Conservation (phyloP, 768 basidiomycete species). For the Rhodotorula paludigena region DNA sequence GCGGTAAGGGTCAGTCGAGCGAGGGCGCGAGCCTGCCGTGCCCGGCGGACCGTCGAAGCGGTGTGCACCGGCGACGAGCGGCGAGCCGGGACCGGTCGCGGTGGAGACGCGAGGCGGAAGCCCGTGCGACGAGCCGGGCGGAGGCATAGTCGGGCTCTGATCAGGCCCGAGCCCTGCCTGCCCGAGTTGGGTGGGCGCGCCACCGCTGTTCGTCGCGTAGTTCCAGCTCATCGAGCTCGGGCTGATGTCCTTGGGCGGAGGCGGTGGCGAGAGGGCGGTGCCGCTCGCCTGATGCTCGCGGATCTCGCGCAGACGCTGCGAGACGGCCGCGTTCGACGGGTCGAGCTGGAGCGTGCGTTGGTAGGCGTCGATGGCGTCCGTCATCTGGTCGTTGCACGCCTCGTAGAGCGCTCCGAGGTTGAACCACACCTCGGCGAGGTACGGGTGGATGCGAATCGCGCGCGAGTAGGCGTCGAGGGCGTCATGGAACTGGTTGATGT, state of each 20-base stretch:
- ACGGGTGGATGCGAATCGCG: slow-evolving; percentile 97
- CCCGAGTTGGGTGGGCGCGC: slow-evolving; percentile 18
- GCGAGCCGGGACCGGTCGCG: slow-evolving; percentile 5
- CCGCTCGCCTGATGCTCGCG: slow-evolving; percentile 36
- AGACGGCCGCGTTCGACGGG: slow-evolving; percentile 73
- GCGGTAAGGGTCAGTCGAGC: slow-evolving; percentile 29
- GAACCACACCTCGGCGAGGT: slow-evolving; percentile 92
- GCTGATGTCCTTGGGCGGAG: slow-evolving; percentile 41
- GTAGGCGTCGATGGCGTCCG: slow-evolving; percentile 97
- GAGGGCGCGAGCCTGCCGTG: slow-evolving; percentile 20
- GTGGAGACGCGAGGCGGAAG: not conserved
- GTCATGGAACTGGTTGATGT: slow-evolving; percentile 98
- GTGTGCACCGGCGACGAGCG: not conserved
- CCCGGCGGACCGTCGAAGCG: slow-evolving; percentile 28
- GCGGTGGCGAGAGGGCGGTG: slow-evolving; percentile 29
- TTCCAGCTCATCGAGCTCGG: slow-evolving; percentile 37
- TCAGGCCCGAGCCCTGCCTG: slow-evolving; percentile 29
- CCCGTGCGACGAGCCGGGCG: not conserved
- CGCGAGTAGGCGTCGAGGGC: slow-evolving; percentile 98
- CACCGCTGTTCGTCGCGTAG: slow-evolving; percentile 36
- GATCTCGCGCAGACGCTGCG: slow-evolving; percentile 50
- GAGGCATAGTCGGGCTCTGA: slow-evolving; percentile 13
- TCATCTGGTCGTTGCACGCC: slow-evolving; percentile 97
- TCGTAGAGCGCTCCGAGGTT: slow-evolving; percentile 96
- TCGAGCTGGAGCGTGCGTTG: slow-evolving; percentile 91